Conservation (phyloP, 108 stramenopile genomes). For the Cylindrotheca closterium region DNA sequence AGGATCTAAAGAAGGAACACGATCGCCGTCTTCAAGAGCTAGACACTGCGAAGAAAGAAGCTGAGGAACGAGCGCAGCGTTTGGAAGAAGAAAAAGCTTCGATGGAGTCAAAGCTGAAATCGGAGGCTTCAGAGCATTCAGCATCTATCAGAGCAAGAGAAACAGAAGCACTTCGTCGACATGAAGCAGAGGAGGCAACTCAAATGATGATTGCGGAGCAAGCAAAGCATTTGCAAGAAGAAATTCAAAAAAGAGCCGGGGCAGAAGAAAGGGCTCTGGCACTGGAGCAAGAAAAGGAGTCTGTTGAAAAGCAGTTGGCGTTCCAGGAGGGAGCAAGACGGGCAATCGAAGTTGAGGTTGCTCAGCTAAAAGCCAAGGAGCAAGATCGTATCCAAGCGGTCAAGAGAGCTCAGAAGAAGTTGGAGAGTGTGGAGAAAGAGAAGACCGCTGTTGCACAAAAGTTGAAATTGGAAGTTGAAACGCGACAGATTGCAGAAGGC, state of each 20-base stretch:
- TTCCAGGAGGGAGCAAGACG: neutral
- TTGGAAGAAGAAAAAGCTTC: neutral
- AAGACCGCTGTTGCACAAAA: neutral
- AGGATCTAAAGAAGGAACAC: neutral
- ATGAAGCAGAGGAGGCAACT: neutral
- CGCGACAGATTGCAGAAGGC: neutral
- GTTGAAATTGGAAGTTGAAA: no score
- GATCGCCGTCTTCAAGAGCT: neutral
- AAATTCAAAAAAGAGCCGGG: neutral
- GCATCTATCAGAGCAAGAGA: neutral
- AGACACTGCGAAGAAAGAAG: neutral
- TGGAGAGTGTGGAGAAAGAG: neutral
- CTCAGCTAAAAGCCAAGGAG: neutral
- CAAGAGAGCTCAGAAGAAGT: neutral
- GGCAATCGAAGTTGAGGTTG: neutral
- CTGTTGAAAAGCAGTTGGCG: no score
- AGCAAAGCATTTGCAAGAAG: neutral
- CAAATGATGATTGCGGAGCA: neutral
- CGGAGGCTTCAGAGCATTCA: neutral
- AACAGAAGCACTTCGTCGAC: neutral
- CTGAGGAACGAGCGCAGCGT: neutral
- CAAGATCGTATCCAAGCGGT: neutral
- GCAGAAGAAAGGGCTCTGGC: neutral
- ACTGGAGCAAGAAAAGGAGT: neutral
- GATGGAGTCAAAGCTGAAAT: neutral